Evolutionary conservation across 495 filamentous ascomycete species (phyloP).

Genomic region (Podospora conica): DNA sequence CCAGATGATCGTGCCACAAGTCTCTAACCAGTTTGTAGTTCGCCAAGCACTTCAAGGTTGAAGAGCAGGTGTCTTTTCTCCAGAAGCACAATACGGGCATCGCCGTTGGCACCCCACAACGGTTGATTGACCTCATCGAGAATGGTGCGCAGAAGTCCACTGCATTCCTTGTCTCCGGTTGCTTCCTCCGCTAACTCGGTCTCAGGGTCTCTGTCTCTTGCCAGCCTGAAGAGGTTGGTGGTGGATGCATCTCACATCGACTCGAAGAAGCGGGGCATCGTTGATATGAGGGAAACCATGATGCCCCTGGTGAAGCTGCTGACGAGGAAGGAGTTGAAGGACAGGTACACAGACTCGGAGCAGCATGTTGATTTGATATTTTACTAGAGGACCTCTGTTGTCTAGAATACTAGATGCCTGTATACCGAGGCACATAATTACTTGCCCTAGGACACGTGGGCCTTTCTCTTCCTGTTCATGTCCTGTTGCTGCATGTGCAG

Average conservation of each 20-base stretch:
- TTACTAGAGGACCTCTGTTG: slow-evolving; percentile 34
- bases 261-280: slow-evolving; percentile 82
- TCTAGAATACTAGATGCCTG: background rate
- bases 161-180: background rate
- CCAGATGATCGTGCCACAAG: background rate
- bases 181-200: slow-evolving; percentile 16
- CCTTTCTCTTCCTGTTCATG: background rate
- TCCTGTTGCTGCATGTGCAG: background rate
- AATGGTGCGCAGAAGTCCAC: slow-evolving; percentile 48
- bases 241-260: slow-evolving; percentile 88
- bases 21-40: slow-evolving; percentile 64
- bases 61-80: slow-evolving; percentile 76
- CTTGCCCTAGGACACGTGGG: background rate
- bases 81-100: slow-evolving; percentile 66
- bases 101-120: slow-evolving; percentile 80
- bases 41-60: slow-evolving; percentile 94
- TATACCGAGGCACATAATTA: background rate
- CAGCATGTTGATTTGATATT: slow-evolving; percentile 54
- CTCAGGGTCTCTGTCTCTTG: slow-evolving; percentile 60
- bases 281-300: slow-evolving; percentile 89
- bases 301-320: slow-evolving; percentile 67
- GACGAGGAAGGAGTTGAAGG: slow-evolving; percentile 58
- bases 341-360: slow-evolving; percentile 52
- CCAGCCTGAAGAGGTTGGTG: slow-evolving; percentile 68
- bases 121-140: slow-evolving; percentile 74